Conservation (phyloP, 2,329 filamentous ascomycete genomes). For the Verticillium longisporum region DNA sequence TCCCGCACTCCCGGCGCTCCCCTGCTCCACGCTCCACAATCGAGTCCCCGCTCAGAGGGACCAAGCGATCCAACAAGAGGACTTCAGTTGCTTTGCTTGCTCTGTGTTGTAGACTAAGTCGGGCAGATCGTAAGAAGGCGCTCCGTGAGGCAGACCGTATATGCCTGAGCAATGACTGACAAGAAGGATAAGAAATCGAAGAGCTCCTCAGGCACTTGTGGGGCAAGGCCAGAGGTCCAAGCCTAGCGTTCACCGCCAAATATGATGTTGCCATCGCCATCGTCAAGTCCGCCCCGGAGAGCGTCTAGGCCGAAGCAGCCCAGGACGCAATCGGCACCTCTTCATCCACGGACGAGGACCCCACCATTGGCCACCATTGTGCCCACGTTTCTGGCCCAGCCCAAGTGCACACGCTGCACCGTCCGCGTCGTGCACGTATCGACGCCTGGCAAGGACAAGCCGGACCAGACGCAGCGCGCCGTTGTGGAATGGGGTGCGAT, state of each 20-base stretch:
- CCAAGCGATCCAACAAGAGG: not conserved
- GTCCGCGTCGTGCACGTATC: conserved; percentile 10
- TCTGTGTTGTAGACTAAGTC: not conserved
- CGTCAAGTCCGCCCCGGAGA: not conserved
- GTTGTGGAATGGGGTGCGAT: conserved; percentile 11
- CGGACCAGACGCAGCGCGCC: conserved; percentile 4
- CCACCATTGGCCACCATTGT: conserved; percentile 8
- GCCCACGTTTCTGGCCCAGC: conserved; percentile 7
- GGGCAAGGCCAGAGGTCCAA: not conserved
- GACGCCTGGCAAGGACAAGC: not conserved
- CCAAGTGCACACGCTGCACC: conserved; percentile 10
- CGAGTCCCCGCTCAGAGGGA: not conserved
- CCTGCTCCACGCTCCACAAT: not conserved
- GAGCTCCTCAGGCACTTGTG: not conserved
- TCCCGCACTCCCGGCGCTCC: no score
- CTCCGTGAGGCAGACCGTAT: not conserved
- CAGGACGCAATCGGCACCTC: not conserved
- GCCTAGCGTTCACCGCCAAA: not conserved
- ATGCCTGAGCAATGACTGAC: not conserved
- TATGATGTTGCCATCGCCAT: not conserved
- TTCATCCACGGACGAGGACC: conserved; percentile 11
- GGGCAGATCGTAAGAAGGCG: not conserved
- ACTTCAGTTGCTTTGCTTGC: not conserved
- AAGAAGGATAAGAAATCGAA: not conserved
- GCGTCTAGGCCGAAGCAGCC: not conserved